Base-by-base conservation (phyloP, 495 filamentous ascomycete genomes). In the Xeromyces bisporus region DNA sequence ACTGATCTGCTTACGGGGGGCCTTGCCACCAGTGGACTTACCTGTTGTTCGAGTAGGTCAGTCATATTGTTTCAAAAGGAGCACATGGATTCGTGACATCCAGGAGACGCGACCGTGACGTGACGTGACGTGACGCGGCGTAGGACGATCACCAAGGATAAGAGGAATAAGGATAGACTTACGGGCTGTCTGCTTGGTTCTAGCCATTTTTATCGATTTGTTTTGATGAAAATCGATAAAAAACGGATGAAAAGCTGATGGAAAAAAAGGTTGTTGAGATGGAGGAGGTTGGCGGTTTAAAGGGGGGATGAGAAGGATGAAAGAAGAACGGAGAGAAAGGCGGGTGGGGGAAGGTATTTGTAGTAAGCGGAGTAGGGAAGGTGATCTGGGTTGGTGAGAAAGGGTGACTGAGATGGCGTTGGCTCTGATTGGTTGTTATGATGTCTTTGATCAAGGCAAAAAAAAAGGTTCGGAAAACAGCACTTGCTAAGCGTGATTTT, bases 111-210 rank as follows among this genome's bases (percentile, higher is more conserved):
- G 46, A 51, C 43, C 32, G 33, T 40, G 44, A 46, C 29, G 29
- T 17, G 28, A 7, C 20, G 32, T 10, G n/a, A 21, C 23, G 23
- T 26, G 34, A 29, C 28, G 28, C 41, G 38, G 34, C 38, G 32
- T 29, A 32, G 43, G 43, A 44, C 47, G 18, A 42, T 32, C 32
- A 41, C 38, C 32, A 33, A 32, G 36, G 23, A 18, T 43, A 41
- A 35, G 35, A 34, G 36, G 41, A 45, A 36, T 32, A 23, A 38
- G 34, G 34, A 26, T 16, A 7, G 38, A 74, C 75, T 75, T 81
- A 77, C 89, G 89, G 59, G 89, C 89, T 63, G 89, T 97, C 69
- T 97, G 89, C 81, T 97, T 99, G 49, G 89, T 99, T 61, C 89
- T 82, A 53, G 89, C 89, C 89, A 99, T 97, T 69, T 57, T 69